A percentile compares a stretch with the other conserved stretches of the same genome.
phyloP scores from a whole-genome alignment of 192 early-diverging fungal genomes.

The Haplosporangium gracile region DNA sequence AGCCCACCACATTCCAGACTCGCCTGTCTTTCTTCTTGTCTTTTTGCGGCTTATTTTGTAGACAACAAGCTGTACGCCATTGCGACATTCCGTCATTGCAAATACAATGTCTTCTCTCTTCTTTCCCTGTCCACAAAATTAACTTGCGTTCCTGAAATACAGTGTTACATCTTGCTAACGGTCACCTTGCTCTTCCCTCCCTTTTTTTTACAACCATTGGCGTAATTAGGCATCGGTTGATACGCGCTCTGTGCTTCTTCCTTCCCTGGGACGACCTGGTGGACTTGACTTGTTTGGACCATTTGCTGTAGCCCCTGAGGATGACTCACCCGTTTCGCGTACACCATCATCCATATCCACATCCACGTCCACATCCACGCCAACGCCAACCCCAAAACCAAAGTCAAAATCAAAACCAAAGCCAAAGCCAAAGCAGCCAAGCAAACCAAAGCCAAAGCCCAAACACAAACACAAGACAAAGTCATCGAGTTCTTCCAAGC shows the following conservation, averaged over 20 bases:
- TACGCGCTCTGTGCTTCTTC: not conserved
- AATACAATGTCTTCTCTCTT: not conserved
- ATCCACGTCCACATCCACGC: not conserved
- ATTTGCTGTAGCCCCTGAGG: not conserved
- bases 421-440: not conserved
- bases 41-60: not conserved
- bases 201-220: not conserved
- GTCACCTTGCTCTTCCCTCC: not conserved
- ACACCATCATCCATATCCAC: not conserved
- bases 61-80: not conserved
- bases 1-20: not conserved
- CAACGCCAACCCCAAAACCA: slow-evolving; percentile 20
- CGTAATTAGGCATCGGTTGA: not conserved
- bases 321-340: not conserved
- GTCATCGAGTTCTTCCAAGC: not conserved
- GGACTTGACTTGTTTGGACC: not conserved
- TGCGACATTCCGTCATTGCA: slow-evolving; percentile 8
- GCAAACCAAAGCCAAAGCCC: not conserved
- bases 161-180: not conserved
- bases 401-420: not conserved
- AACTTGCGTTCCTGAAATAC: not conserved
- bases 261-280: not conserved
- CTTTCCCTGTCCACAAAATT: not conserved
- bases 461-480: too few species aligned
- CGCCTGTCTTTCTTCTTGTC: not conserved